Evolutionary conservation across 1,284 basidiomycete species (phyloP), one percentile per base, ranked within the genome.

Genomic region (Moniliella sp.): DNA sequence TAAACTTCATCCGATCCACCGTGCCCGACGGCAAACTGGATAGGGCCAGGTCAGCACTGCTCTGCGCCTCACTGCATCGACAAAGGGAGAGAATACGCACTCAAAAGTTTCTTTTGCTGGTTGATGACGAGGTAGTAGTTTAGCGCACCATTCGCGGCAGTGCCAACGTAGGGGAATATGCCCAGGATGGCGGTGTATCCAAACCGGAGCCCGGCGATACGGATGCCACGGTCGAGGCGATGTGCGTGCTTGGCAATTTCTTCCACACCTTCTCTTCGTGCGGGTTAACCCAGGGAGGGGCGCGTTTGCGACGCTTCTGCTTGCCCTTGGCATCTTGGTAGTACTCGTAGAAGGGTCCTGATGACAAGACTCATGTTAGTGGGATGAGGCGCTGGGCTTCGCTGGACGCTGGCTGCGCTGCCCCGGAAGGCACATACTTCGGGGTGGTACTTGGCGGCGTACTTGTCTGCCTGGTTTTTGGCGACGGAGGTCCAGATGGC

Each of bases 221-320:
- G 30, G 60, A n/a, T 79, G 4, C 80, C 77, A 62, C 83, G 86
- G 67, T 94, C 86, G 34, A 94, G 75, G 54, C 76, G 73, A 56
- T 84, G 82, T 0, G 86, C 84, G 5, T 84, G 68, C 32, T 67
- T 65, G 55, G 44, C 40, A 33, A 59, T 46, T 36, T 59, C 9
- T 39, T 35, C 15, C 56, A 66, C 31, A 82, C 74, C 43, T 72
- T 73, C n/a, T 69, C 69, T 40, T 91, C 82, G 18, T 75, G 69
- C 18, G 61, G 0, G 79, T 78, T 3, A 91, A 69, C 0, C 82
- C 83, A 5, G 74, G 25, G 15, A 12, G 23, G 14, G 14, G 19
- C 7, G 13, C 28, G 12, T n/a, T 74, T 75, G 49, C 72, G 66
- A 26, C 74, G 69, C 48, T 71, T 71, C 73, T 70, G 65, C 49